These are phyloP conservation scores for Barnettozyma botsteinii DNA, from an alignment of 805 yeast genomes.

Conservation along the genomic window DNA sequence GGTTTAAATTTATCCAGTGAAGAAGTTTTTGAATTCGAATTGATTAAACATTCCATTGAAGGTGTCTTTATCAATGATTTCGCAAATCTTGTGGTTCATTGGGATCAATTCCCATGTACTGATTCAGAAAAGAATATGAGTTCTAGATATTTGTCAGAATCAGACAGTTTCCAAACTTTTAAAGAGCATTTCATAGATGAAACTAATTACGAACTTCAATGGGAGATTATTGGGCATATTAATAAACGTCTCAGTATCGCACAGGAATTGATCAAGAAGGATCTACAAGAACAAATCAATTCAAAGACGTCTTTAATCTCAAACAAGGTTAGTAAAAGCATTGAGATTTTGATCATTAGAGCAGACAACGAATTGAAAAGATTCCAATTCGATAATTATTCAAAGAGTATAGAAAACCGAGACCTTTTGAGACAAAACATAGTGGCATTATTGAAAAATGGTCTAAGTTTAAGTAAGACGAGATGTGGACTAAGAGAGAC, in stretches of 20 bases:
- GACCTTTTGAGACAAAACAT: constrained; percentile 13
- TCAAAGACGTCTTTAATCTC: constrained; percentile 17
- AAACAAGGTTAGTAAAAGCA: constrained; percentile 15
- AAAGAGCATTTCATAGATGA: background rate
- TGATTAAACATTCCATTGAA: constrained; percentile 11
- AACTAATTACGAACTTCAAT: constrained; percentile 8
- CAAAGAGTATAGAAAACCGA: constrained; percentile 10
- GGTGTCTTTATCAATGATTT: constrained; percentile 9
- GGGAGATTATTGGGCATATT: constrained; percentile 12
- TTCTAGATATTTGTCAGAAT: constrained; percentile 14
- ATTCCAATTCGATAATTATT: background rate
- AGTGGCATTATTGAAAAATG: constrained; percentile 21
- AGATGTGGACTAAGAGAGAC: constrained; percentile 25
- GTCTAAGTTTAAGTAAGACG: constrained; percentile 16
- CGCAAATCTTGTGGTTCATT: constrained; percentile 1
- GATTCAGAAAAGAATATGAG: background rate
- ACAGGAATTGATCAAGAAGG: constrained; percentile 14
- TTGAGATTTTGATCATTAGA: constrained; percentile 20
- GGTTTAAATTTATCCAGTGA: constrained; percentile 6
- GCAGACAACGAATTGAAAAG: constrained; percentile 23
- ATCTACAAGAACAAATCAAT: constrained; percentile 11
- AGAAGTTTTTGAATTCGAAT: constrained; percentile 14
- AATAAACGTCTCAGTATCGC: constrained; percentile 17
- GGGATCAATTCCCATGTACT: constrained; percentile 13
- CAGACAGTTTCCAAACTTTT: constrained; percentile 15